Percentiles rank a stretch among this genome's conserved stretches.
These are phyloP conservation scores for Apiotrichum brassicae DNA, from an alignment of 1,284 basidiomycete genomes.

Conservation along the genomic window DNA sequence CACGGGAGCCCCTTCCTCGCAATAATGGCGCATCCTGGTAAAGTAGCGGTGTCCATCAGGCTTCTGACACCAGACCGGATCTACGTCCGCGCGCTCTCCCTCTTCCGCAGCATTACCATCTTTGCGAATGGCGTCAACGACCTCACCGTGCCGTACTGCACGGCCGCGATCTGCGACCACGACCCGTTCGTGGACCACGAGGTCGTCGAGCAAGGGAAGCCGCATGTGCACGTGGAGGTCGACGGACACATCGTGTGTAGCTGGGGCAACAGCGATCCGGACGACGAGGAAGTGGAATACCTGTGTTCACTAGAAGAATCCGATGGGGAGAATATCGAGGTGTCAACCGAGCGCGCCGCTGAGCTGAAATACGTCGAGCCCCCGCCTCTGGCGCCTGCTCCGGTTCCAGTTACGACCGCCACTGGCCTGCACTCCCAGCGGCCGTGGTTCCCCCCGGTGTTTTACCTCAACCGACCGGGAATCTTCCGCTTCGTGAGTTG, in stretches of 20 bases:
- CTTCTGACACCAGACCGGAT: constrained; percentile 63
- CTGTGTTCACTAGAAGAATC: constrained; percentile 6
- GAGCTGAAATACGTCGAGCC: too few relatives aligned
- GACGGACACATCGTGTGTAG: constrained; percentile 20
- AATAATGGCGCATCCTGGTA: constrained; percentile 76
- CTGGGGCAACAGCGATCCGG: constrained; percentile 11
- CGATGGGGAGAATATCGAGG: too few relatives aligned
- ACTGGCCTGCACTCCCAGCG: neutral
- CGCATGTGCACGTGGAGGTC: constrained; percentile 56
- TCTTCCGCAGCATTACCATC: constrained; percentile 66
- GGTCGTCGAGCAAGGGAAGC: neutral
- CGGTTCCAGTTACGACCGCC: constrained; percentile 3
- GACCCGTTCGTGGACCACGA: constrained; percentile 63
- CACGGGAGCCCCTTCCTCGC: constrained; percentile 62
- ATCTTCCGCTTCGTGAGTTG: constrained; percentile 35
- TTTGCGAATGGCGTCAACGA: constrained; percentile 85
- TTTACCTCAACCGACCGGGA: constrained; percentile 24
- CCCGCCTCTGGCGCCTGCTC: too few relatives aligned
- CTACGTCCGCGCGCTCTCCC: constrained; percentile 67
- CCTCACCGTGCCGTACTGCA: constrained; percentile 73
- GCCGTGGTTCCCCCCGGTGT: constrained; percentile 30
- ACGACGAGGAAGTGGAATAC: constrained; percentile 24
- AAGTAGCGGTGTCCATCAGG: constrained; percentile 37
- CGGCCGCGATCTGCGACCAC: constrained; percentile 62
- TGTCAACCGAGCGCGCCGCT: too few relatives aligned